A percentile compares a stretch with the other conserved stretches of the same genome.
These are phyloP conservation scores for Metschnikowia anglica DNA, from an alignment of 805 yeast species.

Conservation along the genomic window DNA sequence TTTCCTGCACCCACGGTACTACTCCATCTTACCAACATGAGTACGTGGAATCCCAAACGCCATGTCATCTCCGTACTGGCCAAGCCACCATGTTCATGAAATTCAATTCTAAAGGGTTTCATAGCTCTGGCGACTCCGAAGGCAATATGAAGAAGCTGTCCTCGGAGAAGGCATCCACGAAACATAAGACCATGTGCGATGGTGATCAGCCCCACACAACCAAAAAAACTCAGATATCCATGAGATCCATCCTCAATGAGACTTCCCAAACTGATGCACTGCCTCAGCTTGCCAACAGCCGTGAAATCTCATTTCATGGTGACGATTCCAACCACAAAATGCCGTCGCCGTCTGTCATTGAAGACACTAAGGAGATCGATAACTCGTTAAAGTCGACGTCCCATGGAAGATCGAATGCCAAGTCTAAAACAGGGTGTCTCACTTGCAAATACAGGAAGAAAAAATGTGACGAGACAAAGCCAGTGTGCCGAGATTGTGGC, in stretches of 20 bases:
- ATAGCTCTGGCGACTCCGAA: neutral
- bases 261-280: neutral
- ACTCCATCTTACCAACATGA: neutral
- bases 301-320: no score
- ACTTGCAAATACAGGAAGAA: conserved; percentile 68
- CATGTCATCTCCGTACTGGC: neutral
- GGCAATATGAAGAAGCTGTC: neutral
- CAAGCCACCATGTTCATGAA: conserved; percentile 4
- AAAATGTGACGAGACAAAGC: conserved; percentile 51
- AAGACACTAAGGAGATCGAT: neutral
- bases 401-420: conserved; percentile 8
- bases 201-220: neutral
- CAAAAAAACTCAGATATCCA: neutral
- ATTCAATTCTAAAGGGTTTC: conserved; percentile 5
- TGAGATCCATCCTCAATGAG: conserved; percentile 1
- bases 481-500: conserved; percentile 50
- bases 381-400: neutral
- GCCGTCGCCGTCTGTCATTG: neutral
- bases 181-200: neutral
- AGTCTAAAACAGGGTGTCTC: conserved; percentile 60
- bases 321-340: no score
- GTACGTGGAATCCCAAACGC: no score
- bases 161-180: neutral
- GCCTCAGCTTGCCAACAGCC: neutral
- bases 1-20: conserved; percentile 3